phyloP scores from a whole-genome alignment of 257 asterid genomes.

The Scutellaria barbata region DNA sequence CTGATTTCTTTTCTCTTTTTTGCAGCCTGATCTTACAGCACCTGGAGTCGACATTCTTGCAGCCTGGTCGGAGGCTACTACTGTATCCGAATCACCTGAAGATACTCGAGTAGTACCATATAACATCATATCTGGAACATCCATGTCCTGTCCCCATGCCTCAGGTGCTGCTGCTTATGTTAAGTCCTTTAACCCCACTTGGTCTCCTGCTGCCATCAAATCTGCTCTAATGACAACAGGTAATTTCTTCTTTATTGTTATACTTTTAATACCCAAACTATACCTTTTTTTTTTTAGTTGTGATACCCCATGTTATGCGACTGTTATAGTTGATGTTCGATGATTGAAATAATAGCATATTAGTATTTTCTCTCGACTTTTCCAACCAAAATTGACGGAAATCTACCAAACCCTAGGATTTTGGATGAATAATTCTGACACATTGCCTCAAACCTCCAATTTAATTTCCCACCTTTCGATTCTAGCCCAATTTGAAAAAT shows the following conservation, averaged over 20 bases:
- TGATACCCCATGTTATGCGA: no score
- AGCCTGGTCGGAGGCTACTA: conserved; percentile 64
- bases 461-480: no score
- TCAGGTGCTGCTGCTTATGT: conserved; percentile 71
- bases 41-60: conserved; percentile 77
- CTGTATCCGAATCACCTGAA: conserved; percentile 44
- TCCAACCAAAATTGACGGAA: not conserved
- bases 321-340: no score
- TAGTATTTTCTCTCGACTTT: no score
- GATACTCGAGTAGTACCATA: conserved; percentile 52
- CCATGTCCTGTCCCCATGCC: conserved; percentile 82
- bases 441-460: no score
- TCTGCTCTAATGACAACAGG: conserved; percentile 79
- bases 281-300: no score
- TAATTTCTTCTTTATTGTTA: conserved; percentile 12
- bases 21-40: conserved; percentile 72
- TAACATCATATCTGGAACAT: conserved; percentile 68
- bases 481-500: no score
- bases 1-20: not conserved
- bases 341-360: no score
- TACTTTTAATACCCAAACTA: no score
- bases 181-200: conserved; percentile 62
- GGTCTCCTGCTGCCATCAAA: conserved; percentile 78
- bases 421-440: no score
- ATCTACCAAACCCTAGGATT: no score